phyloP scores from a whole-genome alignment of 805 yeast genomes.

The Candida hungchunana region DNA sequence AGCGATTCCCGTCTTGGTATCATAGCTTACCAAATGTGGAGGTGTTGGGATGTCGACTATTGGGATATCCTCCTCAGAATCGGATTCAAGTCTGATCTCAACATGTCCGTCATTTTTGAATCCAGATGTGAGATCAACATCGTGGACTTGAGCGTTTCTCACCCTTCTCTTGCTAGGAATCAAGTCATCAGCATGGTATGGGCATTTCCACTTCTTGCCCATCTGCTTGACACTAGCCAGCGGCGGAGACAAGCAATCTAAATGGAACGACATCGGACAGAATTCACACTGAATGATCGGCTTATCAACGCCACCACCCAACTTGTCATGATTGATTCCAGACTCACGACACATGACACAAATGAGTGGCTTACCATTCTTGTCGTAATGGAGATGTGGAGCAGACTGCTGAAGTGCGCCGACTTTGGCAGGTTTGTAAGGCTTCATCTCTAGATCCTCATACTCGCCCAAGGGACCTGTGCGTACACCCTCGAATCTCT shows the following conservation, averaged over 20 bases:
- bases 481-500: constrained; percentile 66
- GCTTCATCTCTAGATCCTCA: constrained; percentile 54
- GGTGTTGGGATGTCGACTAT: constrained; percentile 32
- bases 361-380: constrained; percentile 59
- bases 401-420: constrained; percentile 50
- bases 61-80: constrained; percentile 29
- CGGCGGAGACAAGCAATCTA: constrained; percentile 82
- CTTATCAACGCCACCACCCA: constrained; percentile 38
- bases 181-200: constrained; percentile 56
- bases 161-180: constrained; percentile 40
- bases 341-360: constrained; percentile 78
- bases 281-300: constrained; percentile 74
- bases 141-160: constrained; percentile 47
- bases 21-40: constrained; percentile 31
- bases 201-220: constrained; percentile 88
- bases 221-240: constrained; percentile 65
- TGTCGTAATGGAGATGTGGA: constrained; percentile 62
- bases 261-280: constrained; percentile 80
- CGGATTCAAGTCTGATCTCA: constrained; percentile 45
- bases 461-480: constrained; percentile 71
- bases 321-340: constrained; percentile 44
- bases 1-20: constrained; percentile 32
- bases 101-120: constrained; percentile 51
- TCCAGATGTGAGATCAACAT: constrained; percentile 52
- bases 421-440: constrained; percentile 38